Conservation (phyloP, 306 rosid genomes). For the Clitoria ternatea region DNA sequence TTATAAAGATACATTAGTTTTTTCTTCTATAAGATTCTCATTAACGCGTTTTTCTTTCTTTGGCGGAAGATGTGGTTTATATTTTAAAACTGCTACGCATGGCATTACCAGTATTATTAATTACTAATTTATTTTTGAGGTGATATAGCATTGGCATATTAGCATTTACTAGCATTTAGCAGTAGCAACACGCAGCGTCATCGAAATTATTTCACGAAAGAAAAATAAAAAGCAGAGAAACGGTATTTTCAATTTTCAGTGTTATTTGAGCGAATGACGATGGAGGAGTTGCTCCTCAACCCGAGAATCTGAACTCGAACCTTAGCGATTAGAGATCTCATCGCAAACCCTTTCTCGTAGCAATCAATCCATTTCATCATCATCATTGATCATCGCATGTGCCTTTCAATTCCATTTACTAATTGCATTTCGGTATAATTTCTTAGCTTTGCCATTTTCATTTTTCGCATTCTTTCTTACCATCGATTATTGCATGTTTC, state of each 20-base stretch:
- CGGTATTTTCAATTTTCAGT: conserved; percentile 21
- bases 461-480: background rate
- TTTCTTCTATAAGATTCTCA: too few species aligned
- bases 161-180: background rate
- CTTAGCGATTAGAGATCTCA: conserved; percentile 11
- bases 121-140: background rate
- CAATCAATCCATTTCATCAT: background rate
- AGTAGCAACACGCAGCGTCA: background rate
- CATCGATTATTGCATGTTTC: background rate
- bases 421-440: conserved; percentile 6
- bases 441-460: background rate
- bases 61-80: background rate
- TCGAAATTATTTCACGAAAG: background rate
- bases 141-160: too few species aligned
- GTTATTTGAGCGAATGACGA: conserved; percentile 26
- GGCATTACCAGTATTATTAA: background rate
- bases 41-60: background rate
- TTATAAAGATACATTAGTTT: too few species aligned
- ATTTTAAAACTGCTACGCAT: background rate
- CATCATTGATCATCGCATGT: background rate
- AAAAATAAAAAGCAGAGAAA: conserved; percentile 10
- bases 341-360: background rate
- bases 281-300: conserved; percentile 37
- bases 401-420: background rate
- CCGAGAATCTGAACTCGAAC: background rate